Evolutionary conservation across 192 early-diverging fungal genomes (phyloP), one percentile per base, ranked within the genome.

Genomic region (Entomortierella parvispora): DNA sequence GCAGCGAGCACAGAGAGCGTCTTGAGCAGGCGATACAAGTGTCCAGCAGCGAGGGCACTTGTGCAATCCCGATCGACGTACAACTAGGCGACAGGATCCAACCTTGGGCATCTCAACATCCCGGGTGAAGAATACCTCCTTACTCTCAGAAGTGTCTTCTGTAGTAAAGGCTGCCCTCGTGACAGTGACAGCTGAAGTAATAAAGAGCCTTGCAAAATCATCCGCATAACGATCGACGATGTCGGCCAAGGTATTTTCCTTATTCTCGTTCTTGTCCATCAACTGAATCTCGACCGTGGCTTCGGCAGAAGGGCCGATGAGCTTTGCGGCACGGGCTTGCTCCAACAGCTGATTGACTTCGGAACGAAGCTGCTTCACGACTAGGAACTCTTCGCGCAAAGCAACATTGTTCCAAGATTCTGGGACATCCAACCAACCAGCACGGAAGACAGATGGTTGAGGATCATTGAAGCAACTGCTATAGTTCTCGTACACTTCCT

Each of bases 31-130:
- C 2, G 91, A 85, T 51, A 81, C 80, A 48, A 85, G 89, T 62
- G 86, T 90, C 90, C 93, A 91, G 79, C 93, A 94, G 34, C 93
- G 86, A 20, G 93, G 93, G 61, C 93, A 94, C 64, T 94, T 94
- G 65, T 90, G 85, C 51, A 80, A 34, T 12, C 59, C 47, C 14
- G 90, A 83, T 22, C 76, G 81, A 8, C 80, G 80, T 32, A 85
- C 81, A 7, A 82, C 79, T 64, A 91, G 81, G 43, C 62, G 85
- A 68, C 74, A 76, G 29, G 33, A 54, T 45, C 77, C 75, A 26
- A 62, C 46, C 52, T 64, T 44, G 12, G 70, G 69, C 15, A 70
- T 29, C 14, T 72, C 20, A 18, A 71, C 60, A 3, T 70, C 71
- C 2, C 59, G 26, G 18, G 59, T 47, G 34, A 49, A 70, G 11